These are phyloP conservation scores for Plantago ovata DNA, from an alignment of 257 asterid species.

Conservation along the genomic window DNA sequence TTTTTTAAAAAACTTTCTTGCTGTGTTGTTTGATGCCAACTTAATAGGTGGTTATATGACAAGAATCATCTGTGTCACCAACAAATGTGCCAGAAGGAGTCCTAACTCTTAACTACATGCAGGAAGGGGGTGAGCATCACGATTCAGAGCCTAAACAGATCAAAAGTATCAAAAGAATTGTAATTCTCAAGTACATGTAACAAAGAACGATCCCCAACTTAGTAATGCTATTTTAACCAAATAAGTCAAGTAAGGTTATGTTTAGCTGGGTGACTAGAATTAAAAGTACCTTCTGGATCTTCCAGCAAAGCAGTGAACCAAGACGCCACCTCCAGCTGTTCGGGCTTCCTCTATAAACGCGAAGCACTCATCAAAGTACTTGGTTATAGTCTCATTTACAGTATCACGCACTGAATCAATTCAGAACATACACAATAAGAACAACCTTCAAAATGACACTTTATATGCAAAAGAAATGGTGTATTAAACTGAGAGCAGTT, in stretches of 20 bases:
- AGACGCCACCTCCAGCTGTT: conserved; percentile 56
- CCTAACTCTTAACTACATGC: no score
- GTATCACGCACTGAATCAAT: conserved; percentile 63
- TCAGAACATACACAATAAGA: conserved; percentile 6
- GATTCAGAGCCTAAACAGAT: no score
- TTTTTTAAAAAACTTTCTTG: no score
- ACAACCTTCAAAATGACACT: neutral
- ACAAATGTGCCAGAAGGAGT: no score
- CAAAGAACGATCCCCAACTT: neutral
- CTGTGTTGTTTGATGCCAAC: no score
- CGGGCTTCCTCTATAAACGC: conserved; percentile 76
- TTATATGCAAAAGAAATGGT: neutral
- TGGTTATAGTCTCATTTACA: conserved; percentile 42
- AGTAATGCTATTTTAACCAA: conserved; percentile 5
- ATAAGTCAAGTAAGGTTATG: conserved; percentile 2
- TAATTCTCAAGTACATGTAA: no score
- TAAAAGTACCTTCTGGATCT: conserved; percentile 71
- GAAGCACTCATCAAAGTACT: conserved; percentile 68
- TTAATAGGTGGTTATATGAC: no score
- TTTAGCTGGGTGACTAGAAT: neutral
- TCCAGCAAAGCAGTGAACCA: conserved; percentile 89
- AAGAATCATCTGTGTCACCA: no score
- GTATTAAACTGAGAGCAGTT: no score
- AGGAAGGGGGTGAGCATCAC: no score
- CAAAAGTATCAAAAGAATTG: no score